phyloP scores from a whole-genome alignment of 2,329 filamentous ascomycete genomes.

The Tolypocladium amazonense region DNA sequence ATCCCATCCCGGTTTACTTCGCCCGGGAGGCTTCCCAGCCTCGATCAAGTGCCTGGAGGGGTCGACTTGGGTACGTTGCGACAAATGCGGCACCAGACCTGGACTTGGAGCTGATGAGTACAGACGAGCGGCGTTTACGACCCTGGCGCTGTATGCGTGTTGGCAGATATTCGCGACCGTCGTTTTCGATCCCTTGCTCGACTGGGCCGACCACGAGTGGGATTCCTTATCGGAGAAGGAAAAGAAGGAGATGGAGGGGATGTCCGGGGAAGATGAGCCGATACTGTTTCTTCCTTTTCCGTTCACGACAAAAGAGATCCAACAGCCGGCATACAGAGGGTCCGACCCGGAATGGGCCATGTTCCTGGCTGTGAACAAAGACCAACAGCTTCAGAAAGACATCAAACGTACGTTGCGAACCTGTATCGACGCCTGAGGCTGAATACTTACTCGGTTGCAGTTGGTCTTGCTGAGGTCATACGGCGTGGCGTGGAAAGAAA shows the following conservation, averaged over 20 bases:
- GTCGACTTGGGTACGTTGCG: constrained; percentile 16
- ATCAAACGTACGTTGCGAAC: constrained; percentile 32
- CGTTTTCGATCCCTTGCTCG: constrained; percentile 35
- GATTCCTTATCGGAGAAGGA: constrained; percentile 32
- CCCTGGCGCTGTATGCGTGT: constrained; percentile 22
- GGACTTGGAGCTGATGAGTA: neutral
- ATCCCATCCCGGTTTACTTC: constrained; percentile 23
- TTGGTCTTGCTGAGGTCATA: constrained; percentile 22
- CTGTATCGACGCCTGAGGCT: too few species aligned
- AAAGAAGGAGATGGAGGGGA: constrained; percentile 26
- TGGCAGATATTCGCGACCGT: constrained; percentile 32
- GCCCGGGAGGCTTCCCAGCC: constrained; percentile 6
- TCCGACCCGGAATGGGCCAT: constrained; percentile 53
- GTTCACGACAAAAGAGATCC: constrained; percentile 40
- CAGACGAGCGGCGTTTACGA: constrained; percentile 20
- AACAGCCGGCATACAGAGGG: constrained; percentile 39
- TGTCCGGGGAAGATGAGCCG: constrained; percentile 32
- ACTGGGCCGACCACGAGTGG: constrained; percentile 30
- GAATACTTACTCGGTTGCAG: constrained; percentile 11
- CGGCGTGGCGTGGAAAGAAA: constrained; percentile 28
- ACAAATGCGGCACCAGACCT: neutral
- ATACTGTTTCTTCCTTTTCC: constrained; percentile 51
- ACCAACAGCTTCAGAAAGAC: constrained; percentile 33
- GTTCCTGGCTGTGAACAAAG: constrained; percentile 47
- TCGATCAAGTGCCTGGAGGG: constrained; percentile 9